phyloP scores from a whole-genome alignment of 129 eudicot genomes.

The Pseudognaphalium luteoalbum region DNA sequence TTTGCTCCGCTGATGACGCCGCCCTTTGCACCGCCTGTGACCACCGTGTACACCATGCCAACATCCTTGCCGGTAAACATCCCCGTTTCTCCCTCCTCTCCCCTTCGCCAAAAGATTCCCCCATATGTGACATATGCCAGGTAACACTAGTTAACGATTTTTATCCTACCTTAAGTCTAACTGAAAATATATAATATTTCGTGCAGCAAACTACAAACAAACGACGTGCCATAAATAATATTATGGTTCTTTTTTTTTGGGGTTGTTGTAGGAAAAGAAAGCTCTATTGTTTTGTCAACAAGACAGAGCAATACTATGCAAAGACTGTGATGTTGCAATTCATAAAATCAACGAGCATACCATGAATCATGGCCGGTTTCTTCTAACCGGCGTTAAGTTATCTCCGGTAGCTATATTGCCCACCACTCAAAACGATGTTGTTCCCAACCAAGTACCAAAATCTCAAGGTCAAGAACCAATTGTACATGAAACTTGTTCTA shows the following conservation, averaged over 20 bases:
- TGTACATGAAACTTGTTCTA: background rate
- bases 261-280: slow-evolving; percentile 56
- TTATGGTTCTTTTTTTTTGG: too few species aligned
- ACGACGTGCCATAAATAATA: background rate
- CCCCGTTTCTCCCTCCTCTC: slow-evolving; percentile 73
- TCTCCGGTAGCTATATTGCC: slow-evolving; percentile 40
- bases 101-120: slow-evolving; percentile 53
- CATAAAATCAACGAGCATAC: slow-evolving; percentile 74
- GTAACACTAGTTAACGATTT: background rate
- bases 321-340: slow-evolving; percentile 59
- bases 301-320: slow-evolving; percentile 68
- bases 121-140: slow-evolving; percentile 67
- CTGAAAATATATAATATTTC: background rate
- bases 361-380: slow-evolving; percentile 51
- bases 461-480: slow-evolving; percentile 20
- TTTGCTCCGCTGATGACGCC: slow-evolving; percentile 77
- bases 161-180: too few species aligned
- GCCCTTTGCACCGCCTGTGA: slow-evolving; percentile 81
- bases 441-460: slow-evolving; percentile 23
- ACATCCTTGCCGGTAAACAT: slow-evolving; percentile 80
- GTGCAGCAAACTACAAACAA: background rate
- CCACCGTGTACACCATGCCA: slow-evolving; percentile 86
- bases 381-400: slow-evolving; percentile 58
- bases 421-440: slow-evolving; percentile 22
- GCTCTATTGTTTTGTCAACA: slow-evolving; percentile 73